A percentile compares a stretch with the other conserved stretches of the same genome.
Evolutionary conservation across 768 basidiomycete genomes (phyloP).

Genomic region (Xanthoconium purpureum): DNA sequence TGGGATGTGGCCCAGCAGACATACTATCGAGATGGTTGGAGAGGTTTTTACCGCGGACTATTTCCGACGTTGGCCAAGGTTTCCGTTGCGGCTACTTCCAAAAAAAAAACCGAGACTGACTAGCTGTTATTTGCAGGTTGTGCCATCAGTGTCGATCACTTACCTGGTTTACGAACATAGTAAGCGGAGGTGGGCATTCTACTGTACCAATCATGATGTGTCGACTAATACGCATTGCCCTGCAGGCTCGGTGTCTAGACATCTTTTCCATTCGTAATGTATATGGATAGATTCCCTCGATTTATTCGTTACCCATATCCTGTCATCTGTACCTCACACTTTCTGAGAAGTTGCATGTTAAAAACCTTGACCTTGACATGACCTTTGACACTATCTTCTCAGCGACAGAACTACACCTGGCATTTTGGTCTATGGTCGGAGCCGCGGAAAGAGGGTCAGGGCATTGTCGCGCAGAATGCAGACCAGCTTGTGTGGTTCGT

Average conservation of each 20-base stretch:
- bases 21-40: conserved; percentile 82
- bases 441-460: conserved; percentile 46
- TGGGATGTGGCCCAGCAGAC: conserved; percentile 81
- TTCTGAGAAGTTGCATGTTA: conserved; percentile 9
- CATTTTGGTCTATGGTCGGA: conserved; percentile 7
- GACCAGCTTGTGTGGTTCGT: conserved; percentile 38
- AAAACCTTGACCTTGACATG: background rate
- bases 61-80: conserved; percentile 93
- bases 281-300: conserved; percentile 23
- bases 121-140: conserved; percentile 52
- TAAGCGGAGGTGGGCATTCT: conserved; percentile 62
- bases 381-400: background rate
- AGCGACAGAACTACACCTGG: background rate
- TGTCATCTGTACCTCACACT: conserved; percentile 27
- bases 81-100: conserved; percentile 3
- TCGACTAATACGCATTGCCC: conserved; percentile 2
- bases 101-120: conserved; percentile 1
- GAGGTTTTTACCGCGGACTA: conserved; percentile 91
- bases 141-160: conserved; percentile 95
- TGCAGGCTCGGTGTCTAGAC: conserved; percentile 60
- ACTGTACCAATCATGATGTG: background rate
- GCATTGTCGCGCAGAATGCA: conserved; percentile 51
- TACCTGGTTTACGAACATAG: conserved; percentile 91
- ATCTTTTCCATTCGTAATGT: conserved; percentile 16
- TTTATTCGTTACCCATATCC: conserved; percentile 24